A percentile compares a stretch with the other conserved stretches of the same genome.
These are phyloP conservation scores for Flaveria linearis DNA, from an alignment of 129 eudicot genomes.

Conservation along the genomic window DNA sequence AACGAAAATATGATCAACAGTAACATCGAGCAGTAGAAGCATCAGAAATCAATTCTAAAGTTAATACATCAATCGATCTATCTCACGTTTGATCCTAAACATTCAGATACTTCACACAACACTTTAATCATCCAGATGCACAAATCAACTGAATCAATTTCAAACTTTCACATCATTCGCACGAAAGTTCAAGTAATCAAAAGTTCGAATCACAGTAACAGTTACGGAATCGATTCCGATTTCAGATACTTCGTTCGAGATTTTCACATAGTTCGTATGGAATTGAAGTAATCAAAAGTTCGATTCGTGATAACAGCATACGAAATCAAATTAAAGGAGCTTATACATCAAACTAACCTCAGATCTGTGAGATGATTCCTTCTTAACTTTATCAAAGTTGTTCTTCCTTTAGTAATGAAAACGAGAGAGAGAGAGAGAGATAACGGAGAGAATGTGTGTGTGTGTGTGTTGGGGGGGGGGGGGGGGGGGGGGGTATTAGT, in stretches of 20 bases:
- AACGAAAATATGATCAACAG: slow-evolving; percentile 19
- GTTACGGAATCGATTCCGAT: slow-evolving; percentile 2
- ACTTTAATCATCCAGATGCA: slow-evolving; percentile 15
- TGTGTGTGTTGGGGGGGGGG: too few species aligned
- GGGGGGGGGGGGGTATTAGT: slow-evolving; percentile 1
- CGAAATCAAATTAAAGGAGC: background rate
- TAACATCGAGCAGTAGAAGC: slow-evolving; percentile 3
- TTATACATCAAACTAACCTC: slow-evolving; percentile 29
- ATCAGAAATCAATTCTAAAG: background rate
- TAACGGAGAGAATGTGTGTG: slow-evolving; percentile 29
- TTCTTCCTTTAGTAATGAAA: slow-evolving; percentile 22
- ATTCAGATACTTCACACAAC: background rate
- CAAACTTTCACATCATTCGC: background rate
- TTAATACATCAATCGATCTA: background rate
- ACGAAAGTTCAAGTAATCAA: slow-evolving; percentile 17
- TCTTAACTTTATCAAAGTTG: slow-evolving; percentile 23
- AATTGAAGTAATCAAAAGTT: slow-evolving; percentile 12
- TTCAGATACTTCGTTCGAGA: slow-evolving; percentile 12
- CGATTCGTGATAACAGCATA: background rate
- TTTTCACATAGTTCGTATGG: background rate
- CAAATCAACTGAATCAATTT: slow-evolving; percentile 18
- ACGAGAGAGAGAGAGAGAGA: slow-evolving; percentile 28
- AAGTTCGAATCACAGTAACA: slow-evolving; percentile 10
- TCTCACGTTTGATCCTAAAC: background rate
- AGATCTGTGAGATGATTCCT: slow-evolving; percentile 33